phyloP scores from a whole-genome alignment of 2,329 filamentous ascomycete species.

The Dryadomyces quercivorus region DNA sequence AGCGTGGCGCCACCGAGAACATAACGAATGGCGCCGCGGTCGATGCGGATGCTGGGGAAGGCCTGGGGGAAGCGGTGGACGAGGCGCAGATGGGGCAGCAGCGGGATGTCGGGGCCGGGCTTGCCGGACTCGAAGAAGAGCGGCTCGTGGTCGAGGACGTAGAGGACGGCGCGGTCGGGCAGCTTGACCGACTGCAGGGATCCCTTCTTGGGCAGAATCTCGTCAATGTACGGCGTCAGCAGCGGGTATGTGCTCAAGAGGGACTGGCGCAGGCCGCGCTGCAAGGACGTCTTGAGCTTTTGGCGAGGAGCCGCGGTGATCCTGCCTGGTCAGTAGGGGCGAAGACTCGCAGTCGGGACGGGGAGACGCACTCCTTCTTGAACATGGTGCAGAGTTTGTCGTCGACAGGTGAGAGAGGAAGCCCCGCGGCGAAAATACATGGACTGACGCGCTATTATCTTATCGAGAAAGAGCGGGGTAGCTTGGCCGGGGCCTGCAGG shows the following conservation, averaged over 20 bases:
- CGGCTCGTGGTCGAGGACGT: slow-evolving; percentile 64
- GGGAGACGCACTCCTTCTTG: slow-evolving; percentile 64
- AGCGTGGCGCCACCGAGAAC: slow-evolving; percentile 86
- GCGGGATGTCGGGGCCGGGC: slow-evolving; percentile 25
- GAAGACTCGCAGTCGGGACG: background rate
- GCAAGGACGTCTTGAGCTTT: slow-evolving; percentile 94
- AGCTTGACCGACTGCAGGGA: slow-evolving; percentile 86
- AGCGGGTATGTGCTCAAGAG: slow-evolving; percentile 77
- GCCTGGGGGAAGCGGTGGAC: slow-evolving; percentile 81
- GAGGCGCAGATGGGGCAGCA: slow-evolving; percentile 79
- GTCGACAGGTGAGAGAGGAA: background rate
- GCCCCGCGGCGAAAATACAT: background rate
- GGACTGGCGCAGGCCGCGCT: slow-evolving; percentile 73
- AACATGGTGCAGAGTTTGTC: slow-evolving; percentile 53
- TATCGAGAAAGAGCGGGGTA: background rate
- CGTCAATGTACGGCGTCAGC: slow-evolving; percentile 79
- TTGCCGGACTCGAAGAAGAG: slow-evolving; percentile 81
- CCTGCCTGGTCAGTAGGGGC: slow-evolving; percentile 29
- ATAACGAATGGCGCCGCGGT: slow-evolving; percentile 92
- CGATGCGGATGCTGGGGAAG: slow-evolving; percentile 78
- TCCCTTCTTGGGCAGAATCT: slow-evolving; percentile 88
- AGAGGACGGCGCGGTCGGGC: slow-evolving; percentile 80
- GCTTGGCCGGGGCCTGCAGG: background rate
- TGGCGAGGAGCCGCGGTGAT: slow-evolving; percentile 71
- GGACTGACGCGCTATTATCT: background rate